Evolutionary conservation across 2,329 filamentous ascomycete species (phyloP).

Genomic region (Setomelanomma holmii): DNA sequence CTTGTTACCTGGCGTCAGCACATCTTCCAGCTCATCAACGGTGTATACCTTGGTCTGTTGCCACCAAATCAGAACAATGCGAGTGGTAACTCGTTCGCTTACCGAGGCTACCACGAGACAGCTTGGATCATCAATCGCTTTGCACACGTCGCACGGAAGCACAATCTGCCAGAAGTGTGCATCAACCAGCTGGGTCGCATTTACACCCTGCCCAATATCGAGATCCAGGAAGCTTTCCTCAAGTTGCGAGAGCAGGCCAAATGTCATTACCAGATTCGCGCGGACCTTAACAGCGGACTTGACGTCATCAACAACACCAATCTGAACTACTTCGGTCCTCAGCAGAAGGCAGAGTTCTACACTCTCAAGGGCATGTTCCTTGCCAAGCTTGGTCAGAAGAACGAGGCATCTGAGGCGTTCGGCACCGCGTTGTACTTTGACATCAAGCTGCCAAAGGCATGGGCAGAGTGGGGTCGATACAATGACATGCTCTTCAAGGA

Average conservation of each 20-base stretch:
- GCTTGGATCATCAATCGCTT: constrained; percentile 99
- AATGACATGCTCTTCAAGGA: constrained; percentile 97
- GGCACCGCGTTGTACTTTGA: constrained; percentile 96
- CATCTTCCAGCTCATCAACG: constrained; percentile 97
- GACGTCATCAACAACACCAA: constrained; percentile 99
- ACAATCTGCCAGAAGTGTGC: constrained; percentile 95
- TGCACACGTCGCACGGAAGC: constrained; percentile 95
- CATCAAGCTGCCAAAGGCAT: constrained; percentile 92
- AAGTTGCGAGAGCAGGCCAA: constrained; percentile 99
- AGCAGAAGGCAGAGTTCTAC: constrained; percentile 99
- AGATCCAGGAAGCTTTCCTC: constrained; percentile 98
- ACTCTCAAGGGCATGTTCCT: constrained; percentile 99
- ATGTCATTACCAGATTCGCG: constrained; percentile 95
- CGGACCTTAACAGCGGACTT: constrained; percentile 88
- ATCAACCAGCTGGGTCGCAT: constrained; percentile 97
- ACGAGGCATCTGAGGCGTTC: constrained; percentile 91
- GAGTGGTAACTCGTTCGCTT: constrained; percentile 91
- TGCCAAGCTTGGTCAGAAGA: constrained; percentile 88
- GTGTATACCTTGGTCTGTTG: constrained; percentile 85
- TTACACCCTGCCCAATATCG: constrained; percentile 98
- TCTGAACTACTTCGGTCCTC: constrained; percentile 93
- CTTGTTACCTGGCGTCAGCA: constrained; percentile 99
- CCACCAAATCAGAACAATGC: constrained; percentile 78
- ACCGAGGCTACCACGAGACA: constrained; percentile 96
- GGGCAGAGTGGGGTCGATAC: constrained; percentile 99